Evolutionary conservation across 2,329 filamentous ascomycete species (phyloP).

Genomic region (Aureobasidium vineae): DNA sequence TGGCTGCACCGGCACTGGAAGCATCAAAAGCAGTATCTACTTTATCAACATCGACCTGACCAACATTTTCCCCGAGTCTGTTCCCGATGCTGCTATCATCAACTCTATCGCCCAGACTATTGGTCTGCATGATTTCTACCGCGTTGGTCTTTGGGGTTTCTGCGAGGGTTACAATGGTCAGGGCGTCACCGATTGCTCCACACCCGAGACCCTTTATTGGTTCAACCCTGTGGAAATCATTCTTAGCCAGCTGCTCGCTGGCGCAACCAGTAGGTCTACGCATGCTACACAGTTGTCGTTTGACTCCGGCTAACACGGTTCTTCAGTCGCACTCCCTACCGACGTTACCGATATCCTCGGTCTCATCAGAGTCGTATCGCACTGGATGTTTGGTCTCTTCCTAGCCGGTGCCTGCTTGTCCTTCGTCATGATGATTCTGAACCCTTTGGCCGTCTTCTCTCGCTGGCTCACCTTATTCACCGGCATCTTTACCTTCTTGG

Average conservation of each 20-base stretch:
- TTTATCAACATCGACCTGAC: slow-evolving; percentile 83
- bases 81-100: slow-evolving; percentile 71
- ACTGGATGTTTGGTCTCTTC: slow-evolving; percentile 90
- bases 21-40: slow-evolving; percentile 67
- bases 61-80: slow-evolving; percentile 71
- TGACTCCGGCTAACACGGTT: neutral
- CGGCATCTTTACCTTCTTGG: slow-evolving; percentile 64
- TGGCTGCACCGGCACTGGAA: slow-evolving; percentile 63
- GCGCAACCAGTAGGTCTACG: slow-evolving; percentile 64
- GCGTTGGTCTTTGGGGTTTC: slow-evolving; percentile 86
- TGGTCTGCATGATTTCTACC: slow-evolving; percentile 91
- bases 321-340: slow-evolving; percentile 68
- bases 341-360: slow-evolving; percentile 70
- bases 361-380: slow-evolving; percentile 70
- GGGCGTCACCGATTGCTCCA: slow-evolving; percentile 74
- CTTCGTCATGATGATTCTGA: slow-evolving; percentile 68
- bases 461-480: slow-evolving; percentile 64
- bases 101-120: slow-evolving; percentile 84
- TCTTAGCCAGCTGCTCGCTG: slow-evolving; percentile 72
- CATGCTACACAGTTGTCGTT: neutral
- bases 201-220: slow-evolving; percentile 71
- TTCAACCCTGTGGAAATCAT: slow-evolving; percentile 88
- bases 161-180: slow-evolving; percentile 79
- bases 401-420: slow-evolving; percentile 67
- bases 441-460: slow-evolving; percentile 54